Conservation (phyloP, 2,329 filamentous ascomycete species). For the Myotisia sp. region DNA sequence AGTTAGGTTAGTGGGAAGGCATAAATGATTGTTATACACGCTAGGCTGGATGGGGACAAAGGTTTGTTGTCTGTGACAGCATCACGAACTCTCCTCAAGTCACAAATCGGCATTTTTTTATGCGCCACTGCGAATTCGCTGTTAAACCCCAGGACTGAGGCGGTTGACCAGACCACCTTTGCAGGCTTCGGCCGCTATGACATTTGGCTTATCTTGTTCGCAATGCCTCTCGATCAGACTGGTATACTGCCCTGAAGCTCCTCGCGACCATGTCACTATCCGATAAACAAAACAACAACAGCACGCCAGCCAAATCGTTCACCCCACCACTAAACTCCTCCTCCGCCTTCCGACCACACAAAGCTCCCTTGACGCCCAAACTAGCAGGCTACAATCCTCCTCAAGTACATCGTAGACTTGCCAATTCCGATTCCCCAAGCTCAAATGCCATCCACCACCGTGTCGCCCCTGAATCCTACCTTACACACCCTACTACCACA, state of each 20-base stretch:
- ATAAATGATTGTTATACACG: too few species aligned
- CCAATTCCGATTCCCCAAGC: slow-evolving; percentile 21
- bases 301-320: slow-evolving; percentile 42
- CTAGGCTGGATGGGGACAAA: too few species aligned
- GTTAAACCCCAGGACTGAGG: too few species aligned
- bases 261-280: slow-evolving; percentile 32
- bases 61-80: too few species aligned
- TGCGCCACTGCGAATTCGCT: too few species aligned
- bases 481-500: too few species aligned
- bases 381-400: slow-evolving; percentile 30
- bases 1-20: too few species aligned
- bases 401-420: slow-evolving; percentile 22
- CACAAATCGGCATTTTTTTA: too few species aligned
- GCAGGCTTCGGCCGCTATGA: slow-evolving; percentile 25
- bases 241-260: slow-evolving; percentile 9
- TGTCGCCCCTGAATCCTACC: slow-evolving; percentile 43
- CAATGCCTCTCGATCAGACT: slow-evolving; percentile 37
- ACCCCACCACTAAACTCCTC: slow-evolving; percentile 53
- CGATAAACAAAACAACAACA: slow-evolving; percentile 39
- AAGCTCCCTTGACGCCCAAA: slow-evolving; percentile 46
- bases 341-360: slow-evolving; percentile 41
- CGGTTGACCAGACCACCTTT: too few species aligned
- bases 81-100: too few species aligned
- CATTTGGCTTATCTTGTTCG: slow-evolving; percentile 17
- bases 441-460: slow-evolving; percentile 22